Conservation (phyloP, 2,329 filamentous ascomycete species). For the Exophiala lecanii-corni region DNA sequence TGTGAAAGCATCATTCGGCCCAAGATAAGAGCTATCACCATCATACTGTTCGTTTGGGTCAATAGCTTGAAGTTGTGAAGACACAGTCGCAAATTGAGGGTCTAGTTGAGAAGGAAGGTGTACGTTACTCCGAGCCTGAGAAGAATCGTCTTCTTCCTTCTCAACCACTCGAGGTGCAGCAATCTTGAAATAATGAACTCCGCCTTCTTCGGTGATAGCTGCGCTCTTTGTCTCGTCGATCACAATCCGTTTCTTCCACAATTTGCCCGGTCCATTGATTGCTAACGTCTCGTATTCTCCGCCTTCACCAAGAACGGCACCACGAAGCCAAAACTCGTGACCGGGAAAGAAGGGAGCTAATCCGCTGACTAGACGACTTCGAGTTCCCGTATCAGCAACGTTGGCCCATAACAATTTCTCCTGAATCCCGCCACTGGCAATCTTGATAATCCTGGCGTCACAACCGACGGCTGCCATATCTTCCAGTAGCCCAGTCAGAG, state of each 20-base stretch:
- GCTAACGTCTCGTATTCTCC: conserved; percentile 95
- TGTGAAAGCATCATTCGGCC: background rate
- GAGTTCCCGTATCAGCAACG: conserved; percentile 56
- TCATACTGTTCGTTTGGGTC: background rate
- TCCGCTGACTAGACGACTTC: conserved; percentile 45
- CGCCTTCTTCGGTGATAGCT: conserved; percentile 65
- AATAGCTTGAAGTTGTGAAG: background rate
- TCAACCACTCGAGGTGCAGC: conserved; percentile 51
- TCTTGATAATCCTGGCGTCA: conserved; percentile 90
- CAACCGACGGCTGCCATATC: conserved; percentile 77
- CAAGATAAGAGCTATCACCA: conserved; percentile 29
- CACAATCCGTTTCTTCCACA: conserved; percentile 70
- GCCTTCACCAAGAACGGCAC: conserved; percentile 81
- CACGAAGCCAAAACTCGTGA: conserved; percentile 49
- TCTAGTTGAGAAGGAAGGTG: conserved; percentile 62
- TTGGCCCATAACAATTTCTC: conserved; percentile 75
- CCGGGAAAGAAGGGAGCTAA: conserved; percentile 54
- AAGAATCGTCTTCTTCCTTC: conserved; percentile 32
- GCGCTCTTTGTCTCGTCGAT: conserved; percentile 52
- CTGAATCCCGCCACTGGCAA: conserved; percentile 83
- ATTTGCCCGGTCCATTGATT: conserved; percentile 65
- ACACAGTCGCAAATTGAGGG: conserved; percentile 48
- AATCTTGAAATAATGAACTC: conserved; percentile 68
- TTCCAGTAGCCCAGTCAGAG: conserved; percentile 54
- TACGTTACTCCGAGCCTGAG: conserved; percentile 22